These are phyloP conservation scores for Vigna reflexopilosa DNA, from an alignment of 306 rosid genomes.

Conservation along the genomic window DNA sequence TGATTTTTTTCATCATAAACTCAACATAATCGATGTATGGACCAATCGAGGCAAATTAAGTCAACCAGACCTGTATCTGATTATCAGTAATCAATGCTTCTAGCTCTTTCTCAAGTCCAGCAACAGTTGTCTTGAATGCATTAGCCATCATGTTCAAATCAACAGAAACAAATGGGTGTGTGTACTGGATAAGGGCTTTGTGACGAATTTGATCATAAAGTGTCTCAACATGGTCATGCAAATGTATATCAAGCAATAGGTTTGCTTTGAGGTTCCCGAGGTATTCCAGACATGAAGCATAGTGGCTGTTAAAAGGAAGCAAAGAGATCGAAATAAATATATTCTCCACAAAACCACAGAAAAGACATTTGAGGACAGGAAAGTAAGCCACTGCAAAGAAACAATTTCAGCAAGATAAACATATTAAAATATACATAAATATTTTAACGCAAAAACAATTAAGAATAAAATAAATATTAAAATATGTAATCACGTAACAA, in stretches of 20 bases:
- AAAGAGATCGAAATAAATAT: conserved; percentile 17
- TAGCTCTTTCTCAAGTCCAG: conserved; percentile 94
- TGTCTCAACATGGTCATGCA: conserved; percentile 93
- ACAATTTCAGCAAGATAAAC: not conserved
- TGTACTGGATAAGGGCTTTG: conserved; percentile 95
- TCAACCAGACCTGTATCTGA: conserved; percentile 83
- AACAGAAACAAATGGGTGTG: conserved; percentile 93
- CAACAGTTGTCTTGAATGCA: conserved; percentile 94
- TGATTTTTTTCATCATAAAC: conserved; percentile 6
- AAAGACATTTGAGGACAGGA: not conserved
- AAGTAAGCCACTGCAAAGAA: conserved; percentile 6
- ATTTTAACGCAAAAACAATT: not conserved
- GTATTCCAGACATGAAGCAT: conserved; percentile 96
- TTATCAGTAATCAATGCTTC: conserved; percentile 94
- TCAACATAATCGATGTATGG: not conserved
- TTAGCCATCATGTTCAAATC: conserved; percentile 91
- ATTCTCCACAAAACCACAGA: not conserved
- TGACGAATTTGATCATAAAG: conserved; percentile 95
- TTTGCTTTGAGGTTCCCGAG: conserved; percentile 94
- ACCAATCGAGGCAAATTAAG: conserved; percentile 33
- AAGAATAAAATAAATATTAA: conserved; percentile 3
- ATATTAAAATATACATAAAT: no score
- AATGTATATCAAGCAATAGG: conserved; percentile 83
- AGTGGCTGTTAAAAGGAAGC: conserved; percentile 69
- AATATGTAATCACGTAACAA: not conserved